Base-by-base conservation (phyloP, 2,329 filamentous ascomycete species). In the Penicillium sp. region DNA sequence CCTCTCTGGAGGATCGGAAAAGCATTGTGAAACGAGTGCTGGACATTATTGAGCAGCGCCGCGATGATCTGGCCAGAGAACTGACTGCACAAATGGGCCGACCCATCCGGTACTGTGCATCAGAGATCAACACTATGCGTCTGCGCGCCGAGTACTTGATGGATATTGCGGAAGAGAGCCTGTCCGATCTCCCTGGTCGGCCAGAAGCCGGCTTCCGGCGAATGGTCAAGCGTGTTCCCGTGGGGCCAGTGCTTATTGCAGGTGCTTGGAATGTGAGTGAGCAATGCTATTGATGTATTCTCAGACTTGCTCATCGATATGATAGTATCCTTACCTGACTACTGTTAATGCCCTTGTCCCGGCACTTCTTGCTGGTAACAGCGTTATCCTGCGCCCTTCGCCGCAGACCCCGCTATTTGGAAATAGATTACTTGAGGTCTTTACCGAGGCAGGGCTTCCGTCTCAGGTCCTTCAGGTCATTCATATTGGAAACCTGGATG, bases 11-110 rank as follows among this genome's bases (percentile, higher is more conserved):
- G 34, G 82, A 91, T 59, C 84, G 91, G 49, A 87, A 94, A 72
- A 81, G 80, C n/a, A 91, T 96, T 60, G 83, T 96, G 65, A 86
- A 84, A 70, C 90, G 88, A 66, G 91, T 91, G 1, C 76, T 96
- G 35, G 82, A 87, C 60, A 75, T 89, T 8, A 79, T 96, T 32
- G 75, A 78, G 10, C 81, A 84, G 21, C 85, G 85, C 67, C 83
- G 90, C 71, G 87, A 92, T 82, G 88, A 86, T 54, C 80, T 96
- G 38, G 91, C 87, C 6, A 81, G 84, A 64, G 91, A 96, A 70
- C 78, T 96, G 57, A 96, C 91, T 0, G 84, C 88, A 65, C 91
- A 96, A 77, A 96, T 96, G 91, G 91, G 92, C 37, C 83, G 92
- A 25, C 91, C 92, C 25, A 95, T 96, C 66, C 84, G 88, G 46